Evolutionary conservation across 371 early-diverging fungal genomes (phyloP), one percentile per base, ranked within the genome.

Genomic region (Zopfochytrium polystomum): DNA sequence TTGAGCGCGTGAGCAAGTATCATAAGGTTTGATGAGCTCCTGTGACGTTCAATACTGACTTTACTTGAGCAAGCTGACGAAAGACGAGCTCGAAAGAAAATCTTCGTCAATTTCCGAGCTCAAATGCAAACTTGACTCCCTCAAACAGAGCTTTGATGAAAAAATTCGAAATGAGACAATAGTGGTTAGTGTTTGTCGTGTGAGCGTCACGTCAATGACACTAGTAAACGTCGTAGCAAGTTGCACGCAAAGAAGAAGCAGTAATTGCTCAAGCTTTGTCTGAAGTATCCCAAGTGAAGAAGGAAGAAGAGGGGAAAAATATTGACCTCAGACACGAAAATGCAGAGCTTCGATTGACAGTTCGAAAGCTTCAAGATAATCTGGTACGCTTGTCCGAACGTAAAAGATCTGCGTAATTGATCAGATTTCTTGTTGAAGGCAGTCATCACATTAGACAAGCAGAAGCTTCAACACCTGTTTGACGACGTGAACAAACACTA

Each of bases 61-160:
- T n/a, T n/a, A n/a, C n/a, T n/a, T n/a, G 1, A 47, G 47, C 5
- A 9, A 67, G 68, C 15, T 63, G 13, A 60, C 67, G n/a, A 60
- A 51, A 43, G 71, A 72, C 27, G 76, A 79, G 42, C 49, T 76
- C 1, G 67, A 74, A 7, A 52, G 71, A 32, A 70, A 72, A 47
- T 30, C 56, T 1, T 18, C 31, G 22, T 60, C 60, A 11, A 52
- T 79, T 20, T 65, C 73, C 3, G 64, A 65, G 2, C 62, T 79
- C 33, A 71, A 69, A 49, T 45, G 63, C 0, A 66, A 62, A 25
- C 18, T 79, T 4, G 63, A 62, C 2, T 9, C 32, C 2, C 30
- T 79, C 52, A 72, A 74, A 48, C 5, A 23, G 1, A 68, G 76
- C 2, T 79, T 74, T 65, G 79, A 75, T 3, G 35, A 26, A 2